phyloP scores from a whole-genome alignment of 768 basidiomycete species.

The Suillus spraguei region DNA sequence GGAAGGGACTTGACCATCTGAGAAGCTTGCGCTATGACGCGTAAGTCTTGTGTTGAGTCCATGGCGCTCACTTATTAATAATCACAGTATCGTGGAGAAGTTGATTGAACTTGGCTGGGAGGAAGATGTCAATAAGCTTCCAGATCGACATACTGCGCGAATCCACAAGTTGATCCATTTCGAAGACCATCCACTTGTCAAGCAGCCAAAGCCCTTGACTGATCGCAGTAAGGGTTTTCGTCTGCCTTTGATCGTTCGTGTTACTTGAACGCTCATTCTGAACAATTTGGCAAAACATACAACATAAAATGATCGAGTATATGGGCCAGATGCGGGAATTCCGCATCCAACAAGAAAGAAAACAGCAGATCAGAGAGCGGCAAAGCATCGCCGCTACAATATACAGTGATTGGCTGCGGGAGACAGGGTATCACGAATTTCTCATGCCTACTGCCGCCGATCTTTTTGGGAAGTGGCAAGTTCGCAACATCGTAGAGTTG shows the following conservation, averaged over 20 bases:
- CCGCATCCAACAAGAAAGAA: constrained; percentile 15
- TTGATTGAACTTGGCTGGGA: constrained; percentile 44
- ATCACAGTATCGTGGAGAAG: constrained; percentile 39
- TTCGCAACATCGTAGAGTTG: constrained; percentile 1
- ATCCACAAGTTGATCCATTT: constrained; percentile 30
- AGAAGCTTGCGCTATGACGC: constrained; percentile 37
- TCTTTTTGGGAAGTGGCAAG: background rate
- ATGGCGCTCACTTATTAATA: background rate
- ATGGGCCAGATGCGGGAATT: constrained; percentile 17
- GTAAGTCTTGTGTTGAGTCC: constrained; percentile 28
- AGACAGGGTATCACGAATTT: background rate
- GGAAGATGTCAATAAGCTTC: constrained; percentile 36
- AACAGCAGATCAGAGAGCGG: background rate
- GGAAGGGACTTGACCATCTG: constrained; percentile 36
- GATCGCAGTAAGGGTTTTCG: constrained; percentile 13
- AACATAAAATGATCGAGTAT: constrained; percentile 13
- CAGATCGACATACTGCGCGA: constrained; percentile 8
- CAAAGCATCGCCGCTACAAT: background rate
- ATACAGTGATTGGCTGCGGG: constrained; percentile 7
- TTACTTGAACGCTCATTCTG: constrained; percentile 7
- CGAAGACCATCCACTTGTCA: constrained; percentile 17
- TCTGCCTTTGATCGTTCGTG: background rate
- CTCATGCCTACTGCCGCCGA: constrained; percentile 8
- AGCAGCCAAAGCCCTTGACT: constrained; percentile 14
- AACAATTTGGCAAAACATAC: constrained; percentile 16